phyloP scores from a whole-genome alignment of 208 protist genomes.

The Lotmaria passim region DNA sequence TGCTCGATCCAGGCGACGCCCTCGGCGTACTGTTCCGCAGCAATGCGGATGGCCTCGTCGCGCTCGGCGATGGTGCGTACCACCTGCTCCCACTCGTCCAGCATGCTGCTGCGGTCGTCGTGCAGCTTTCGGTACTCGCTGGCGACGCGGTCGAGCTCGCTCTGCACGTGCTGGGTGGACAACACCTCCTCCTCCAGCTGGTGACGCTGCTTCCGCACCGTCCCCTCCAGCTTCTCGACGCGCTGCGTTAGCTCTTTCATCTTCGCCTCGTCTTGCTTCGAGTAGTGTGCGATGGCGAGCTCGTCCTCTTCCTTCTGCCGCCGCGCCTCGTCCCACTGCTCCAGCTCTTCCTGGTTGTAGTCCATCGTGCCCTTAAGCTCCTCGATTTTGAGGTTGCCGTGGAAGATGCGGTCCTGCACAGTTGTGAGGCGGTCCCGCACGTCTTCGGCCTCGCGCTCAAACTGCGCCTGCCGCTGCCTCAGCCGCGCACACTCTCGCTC shows the following conservation, averaged over 20 bases:
- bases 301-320: constrained; percentile 95
- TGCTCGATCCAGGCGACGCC: constrained; percentile 72
- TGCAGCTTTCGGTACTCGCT: constrained; percentile 91
- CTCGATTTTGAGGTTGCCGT: constrained; percentile 92
- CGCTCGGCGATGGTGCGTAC: constrained; percentile 86
- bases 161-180: constrained; percentile 85
- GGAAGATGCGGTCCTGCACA: constrained; percentile 89
- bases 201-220: constrained; percentile 56
- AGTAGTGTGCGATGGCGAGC: constrained; percentile 90
- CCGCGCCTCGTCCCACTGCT: constrained; percentile 94
- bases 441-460: constrained; percentile 58
- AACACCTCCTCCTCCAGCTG: constrained; percentile 80
- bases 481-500: constrained; percentile 87
- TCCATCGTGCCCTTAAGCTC: constrained; percentile 89
- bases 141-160: constrained; percentile 93
- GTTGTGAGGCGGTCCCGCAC: constrained; percentile 70
- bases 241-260: constrained; percentile 83
- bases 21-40: constrained; percentile 77
- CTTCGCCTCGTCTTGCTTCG: constrained; percentile 87
- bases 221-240: constrained; percentile 77
- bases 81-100: constrained; percentile 92
- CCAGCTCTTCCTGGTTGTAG: constrained; percentile 95
- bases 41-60: constrained; percentile 84
- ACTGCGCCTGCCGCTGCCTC: constrained; percentile 50
- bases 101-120: constrained; percentile 82